Evolutionary conservation across 345 rosid species (phyloP).

Genomic region (Boechera retrofracta): DNA sequence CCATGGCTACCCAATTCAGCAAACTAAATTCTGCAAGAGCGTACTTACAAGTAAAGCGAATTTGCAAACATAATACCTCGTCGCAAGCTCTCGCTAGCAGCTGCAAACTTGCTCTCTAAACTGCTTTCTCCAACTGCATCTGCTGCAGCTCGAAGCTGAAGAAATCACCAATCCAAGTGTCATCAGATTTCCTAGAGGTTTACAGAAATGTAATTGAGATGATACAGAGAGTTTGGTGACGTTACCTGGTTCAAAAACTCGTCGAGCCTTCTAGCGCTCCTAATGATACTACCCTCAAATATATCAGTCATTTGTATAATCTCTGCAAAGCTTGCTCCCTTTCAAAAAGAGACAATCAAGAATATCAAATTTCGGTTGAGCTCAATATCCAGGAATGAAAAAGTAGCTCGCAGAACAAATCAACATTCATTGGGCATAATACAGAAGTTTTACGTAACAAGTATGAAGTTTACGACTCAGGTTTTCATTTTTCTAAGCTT

Average conservation of each 20-base stretch:
- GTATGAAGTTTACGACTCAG: not conserved
- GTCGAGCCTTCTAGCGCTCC: conserved; percentile 93
- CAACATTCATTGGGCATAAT: not conserved
- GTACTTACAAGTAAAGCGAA: conserved; percentile 16
- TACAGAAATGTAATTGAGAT: conserved; percentile 9
- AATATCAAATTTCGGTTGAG: conserved; percentile 26
- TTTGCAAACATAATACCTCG: conserved; percentile 74
- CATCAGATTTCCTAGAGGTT: conserved; percentile 15
- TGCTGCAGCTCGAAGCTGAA: conserved; percentile 61
- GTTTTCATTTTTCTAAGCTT: conserved; percentile 6
- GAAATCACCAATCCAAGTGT: not conserved
- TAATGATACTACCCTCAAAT: conserved; percentile 95
- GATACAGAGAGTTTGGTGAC: not conserved
- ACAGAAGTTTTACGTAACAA: not conserved
- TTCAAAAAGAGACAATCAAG: conserved; percentile 31
- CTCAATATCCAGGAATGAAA: conserved; percentile 14
- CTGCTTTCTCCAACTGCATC: conserved; percentile 83
- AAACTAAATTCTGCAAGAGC: conserved; percentile 47
- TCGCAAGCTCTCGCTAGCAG: conserved; percentile 88
- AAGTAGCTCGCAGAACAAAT: not conserved
- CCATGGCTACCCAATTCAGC: not conserved
- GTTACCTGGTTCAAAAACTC: conserved; percentile 96
- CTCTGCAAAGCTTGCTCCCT: conserved; percentile 95
- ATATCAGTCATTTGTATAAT: conserved; percentile 96
- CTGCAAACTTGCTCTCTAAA: conserved; percentile 79